phyloP scores from a whole-genome alignment of 169 alveolate species.

The Cyclospora cayetanensis region DNA sequence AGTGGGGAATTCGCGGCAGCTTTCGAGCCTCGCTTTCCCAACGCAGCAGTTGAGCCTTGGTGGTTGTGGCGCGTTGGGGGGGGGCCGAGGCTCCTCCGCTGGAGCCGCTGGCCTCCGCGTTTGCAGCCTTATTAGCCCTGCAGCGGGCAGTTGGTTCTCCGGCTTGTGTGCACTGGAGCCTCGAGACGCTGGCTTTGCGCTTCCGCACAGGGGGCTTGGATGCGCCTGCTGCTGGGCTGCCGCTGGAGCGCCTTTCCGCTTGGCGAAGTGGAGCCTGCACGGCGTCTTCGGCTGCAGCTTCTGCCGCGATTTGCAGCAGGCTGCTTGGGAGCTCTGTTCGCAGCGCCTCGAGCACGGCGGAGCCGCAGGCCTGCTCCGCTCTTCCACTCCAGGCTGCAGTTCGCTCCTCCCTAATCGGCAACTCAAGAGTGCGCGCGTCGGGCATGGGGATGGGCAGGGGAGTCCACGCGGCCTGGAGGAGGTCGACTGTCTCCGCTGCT shows the following conservation, averaged over 20 bases:
- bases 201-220: constrained; percentile 48
- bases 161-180: constrained; percentile 45
- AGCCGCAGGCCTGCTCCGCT: not conserved
- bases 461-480: constrained; percentile 20
- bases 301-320: constrained; percentile 47
- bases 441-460: constrained; percentile 53
- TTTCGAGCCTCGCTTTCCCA: constrained; percentile 69
- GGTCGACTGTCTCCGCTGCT: constrained; percentile 49
- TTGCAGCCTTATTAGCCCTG: not conserved
- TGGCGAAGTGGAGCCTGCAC: not conserved
- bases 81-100: constrained; percentile 46
- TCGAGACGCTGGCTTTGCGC: constrained; percentile 34
- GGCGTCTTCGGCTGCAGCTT: not conserved
- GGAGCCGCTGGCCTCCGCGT: constrained; percentile 17
- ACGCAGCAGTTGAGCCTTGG: constrained; percentile 62
- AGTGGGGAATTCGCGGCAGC: constrained; percentile 71
- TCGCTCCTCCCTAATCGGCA: not conserved
- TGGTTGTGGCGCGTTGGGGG: constrained; percentile 45
- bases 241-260: not conserved
- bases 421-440: constrained; percentile 18
- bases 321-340: constrained; percentile 56
- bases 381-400: not conserved
- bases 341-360: constrained; percentile 53
- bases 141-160: not conserved
- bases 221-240: not conserved